phyloP scores from a whole-genome alignment of 208 protist species.

The Leishmania tarentolae region DNA sequence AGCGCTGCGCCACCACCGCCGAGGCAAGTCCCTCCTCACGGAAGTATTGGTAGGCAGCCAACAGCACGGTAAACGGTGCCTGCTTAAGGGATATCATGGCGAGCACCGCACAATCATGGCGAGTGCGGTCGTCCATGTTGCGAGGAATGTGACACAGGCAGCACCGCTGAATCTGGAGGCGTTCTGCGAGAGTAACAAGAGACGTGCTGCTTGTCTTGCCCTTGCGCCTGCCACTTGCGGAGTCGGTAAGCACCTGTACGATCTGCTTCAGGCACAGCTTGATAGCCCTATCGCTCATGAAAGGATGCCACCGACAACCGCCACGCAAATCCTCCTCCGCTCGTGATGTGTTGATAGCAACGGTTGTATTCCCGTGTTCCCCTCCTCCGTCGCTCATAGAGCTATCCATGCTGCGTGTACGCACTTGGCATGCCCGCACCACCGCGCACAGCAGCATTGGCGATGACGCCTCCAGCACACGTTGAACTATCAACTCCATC shows the following conservation, averaged over 20 bases:
- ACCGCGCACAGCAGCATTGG: constrained; percentile 11
- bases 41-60: constrained; percentile 40
- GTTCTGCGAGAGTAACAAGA: constrained; percentile 13
- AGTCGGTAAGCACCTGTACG: constrained; percentile 31
- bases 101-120: constrained; percentile 39
- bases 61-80: constrained; percentile 24
- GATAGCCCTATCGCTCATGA: constrained; percentile 30
- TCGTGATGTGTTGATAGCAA: not conserved
- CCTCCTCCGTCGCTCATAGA: not conserved
- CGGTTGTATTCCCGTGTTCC: not conserved
- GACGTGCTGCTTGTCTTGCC: not conserved
- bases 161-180: constrained; percentile 33
- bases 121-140: constrained; percentile 9
- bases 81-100: constrained; percentile 39
- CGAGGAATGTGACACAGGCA: constrained; percentile 25
- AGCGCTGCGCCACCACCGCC: constrained; percentile 55
- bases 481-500: constrained; percentile 11
- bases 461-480: constrained; percentile 19
- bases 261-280: constrained; percentile 57
- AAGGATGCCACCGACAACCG: constrained; percentile 27
- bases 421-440: constrained; percentile 7
- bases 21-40: constrained; percentile 22
- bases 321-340: constrained; percentile 15
- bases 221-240: constrained; percentile 1
- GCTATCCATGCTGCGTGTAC: not conserved